Evolutionary conservation across 345 rosid species (phyloP), one percentile per base, ranked within the genome.

Genomic region (Acer yangbiense): DNA sequence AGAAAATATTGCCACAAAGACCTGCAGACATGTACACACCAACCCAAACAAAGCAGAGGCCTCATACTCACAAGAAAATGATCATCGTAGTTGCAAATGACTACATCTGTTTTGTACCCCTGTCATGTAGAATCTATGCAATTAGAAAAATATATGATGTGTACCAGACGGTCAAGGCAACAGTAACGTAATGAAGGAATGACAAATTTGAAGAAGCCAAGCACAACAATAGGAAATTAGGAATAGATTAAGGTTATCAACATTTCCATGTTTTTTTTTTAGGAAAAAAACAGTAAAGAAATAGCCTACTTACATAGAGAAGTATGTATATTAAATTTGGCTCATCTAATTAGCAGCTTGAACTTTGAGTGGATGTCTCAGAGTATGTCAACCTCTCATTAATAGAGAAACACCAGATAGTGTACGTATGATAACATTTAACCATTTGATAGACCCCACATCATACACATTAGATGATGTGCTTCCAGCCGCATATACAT

Each of bases 81-180:
- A 77, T 93, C 98, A 8, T 90, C 97, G 73, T 92, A 93, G 43
- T 88, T 77, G 85, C 89, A 90, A 77, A 93, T 75, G n/a, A 92
- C 91, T 57, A 93, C 44, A 75, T 95, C 96, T 35, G 97, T 95
- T 69, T 88, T 90, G 90, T 88, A 89, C 65, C 91, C 97, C 98
- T 95, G 86, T 75, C 60, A 86, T 78, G 39, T 25, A 83, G 25
- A 83, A 70, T 44, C 20, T 21, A 65, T 13, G 44, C 39, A 77
- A 63, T 9, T 60, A 76, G 74, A 20, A 77, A 29, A 35, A 60
- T 54, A 21, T 65, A 48, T 58, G 25, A 17, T 20, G 32, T 48
- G 23, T 46, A 69, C 6, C 29, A 27, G 17, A 52, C 14, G 44
- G 32, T 62, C 29, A 32, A 21, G 27, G 43, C 25, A 43, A 41